phyloP scores from a whole-genome alignment of 495 filamentous ascomycete genomes.

The Peziza echinospora region DNA sequence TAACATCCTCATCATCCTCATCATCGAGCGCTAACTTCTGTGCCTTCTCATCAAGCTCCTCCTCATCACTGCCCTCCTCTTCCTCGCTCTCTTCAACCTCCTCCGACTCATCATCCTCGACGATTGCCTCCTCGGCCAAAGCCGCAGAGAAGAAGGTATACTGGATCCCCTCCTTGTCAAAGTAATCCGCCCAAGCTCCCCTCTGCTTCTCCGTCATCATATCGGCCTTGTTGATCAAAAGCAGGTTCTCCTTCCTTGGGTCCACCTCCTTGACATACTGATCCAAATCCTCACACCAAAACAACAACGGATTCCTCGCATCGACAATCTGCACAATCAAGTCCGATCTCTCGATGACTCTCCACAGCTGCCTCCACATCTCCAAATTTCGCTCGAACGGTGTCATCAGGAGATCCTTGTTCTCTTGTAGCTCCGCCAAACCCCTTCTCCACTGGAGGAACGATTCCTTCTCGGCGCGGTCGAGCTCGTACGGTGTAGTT shows the following conservation, averaged over 20 bases:
- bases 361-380: slow-evolving; percentile 96
- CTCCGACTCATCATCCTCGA: slow-evolving; percentile 33
- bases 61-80: slow-evolving; percentile 20
- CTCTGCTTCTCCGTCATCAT: slow-evolving; percentile 89
- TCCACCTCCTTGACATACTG: slow-evolving; percentile 85
- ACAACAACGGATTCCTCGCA: slow-evolving; percentile 81
- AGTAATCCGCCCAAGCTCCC: slow-evolving; percentile 70
- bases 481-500: slow-evolving; percentile 66
- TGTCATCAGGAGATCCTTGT: slow-evolving; percentile 85
- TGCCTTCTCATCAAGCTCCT: slow-evolving; percentile 4
- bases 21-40: background rate
- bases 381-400: slow-evolving; percentile 96
- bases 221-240: slow-evolving; percentile 97
- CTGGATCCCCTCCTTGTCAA: slow-evolving; percentile 55
- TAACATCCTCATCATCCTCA: background rate
- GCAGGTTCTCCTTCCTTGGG: slow-evolving; percentile 65
- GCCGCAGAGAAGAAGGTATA: slow-evolving; percentile 93
- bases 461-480: slow-evolving; percentile 53
- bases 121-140: slow-evolving; percentile 71
- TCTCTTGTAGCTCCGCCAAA: slow-evolving; percentile 78
- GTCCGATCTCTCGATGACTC: slow-evolving; percentile 93
- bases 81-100: slow-evolving; percentile 29
- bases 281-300: slow-evolving; percentile 84
- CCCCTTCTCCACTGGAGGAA: slow-evolving; percentile 79
- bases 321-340: slow-evolving; percentile 97